Conservation (phyloP, 148 eudicot genomes). For the Amaranthus cruentus region DNA sequence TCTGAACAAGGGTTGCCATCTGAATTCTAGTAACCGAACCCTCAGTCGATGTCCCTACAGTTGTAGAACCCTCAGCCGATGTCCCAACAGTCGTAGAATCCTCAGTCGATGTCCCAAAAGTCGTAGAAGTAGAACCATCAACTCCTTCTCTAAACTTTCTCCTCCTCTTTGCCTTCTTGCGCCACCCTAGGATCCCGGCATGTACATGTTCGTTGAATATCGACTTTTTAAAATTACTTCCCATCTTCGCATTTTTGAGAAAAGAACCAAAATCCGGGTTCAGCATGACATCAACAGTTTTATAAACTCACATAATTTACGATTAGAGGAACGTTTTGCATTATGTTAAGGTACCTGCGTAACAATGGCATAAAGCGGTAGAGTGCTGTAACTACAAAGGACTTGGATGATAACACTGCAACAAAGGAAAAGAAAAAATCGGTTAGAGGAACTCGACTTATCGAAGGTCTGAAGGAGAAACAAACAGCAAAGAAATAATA, state of each 20-base stretch:
- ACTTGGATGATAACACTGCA: conserved; percentile 71
- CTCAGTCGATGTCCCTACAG: not conserved
- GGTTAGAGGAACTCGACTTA: conserved; percentile 20
- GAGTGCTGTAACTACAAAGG: conserved; percentile 85
- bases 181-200: conserved; percentile 77
- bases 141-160: conserved; percentile 28
- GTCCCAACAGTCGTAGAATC: not conserved
- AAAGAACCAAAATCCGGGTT: not conserved
- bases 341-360: conserved; percentile 49
- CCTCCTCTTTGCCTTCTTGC: conserved; percentile 55
- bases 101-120: conserved; percentile 15
- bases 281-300: not conserved
- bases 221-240: conserved; percentile 69
- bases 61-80: not conserved
- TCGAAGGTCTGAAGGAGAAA: conserved; percentile 1
- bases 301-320: not conserved
- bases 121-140: not conserved
- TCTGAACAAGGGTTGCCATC: conserved; percentile 14
- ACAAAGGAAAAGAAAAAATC: conserved; percentile 2
- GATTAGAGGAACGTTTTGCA: not conserved
- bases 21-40: conserved; percentile 11
- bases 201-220: conserved; percentile 84
- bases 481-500: not conserved
- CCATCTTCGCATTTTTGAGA: conserved; percentile 52
- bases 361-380: conserved; percentile 86